Evolutionary conservation across 805 yeast species (phyloP), one percentile per base, ranked within the genome.

Genomic region (Saturnispora halmiae): DNA sequence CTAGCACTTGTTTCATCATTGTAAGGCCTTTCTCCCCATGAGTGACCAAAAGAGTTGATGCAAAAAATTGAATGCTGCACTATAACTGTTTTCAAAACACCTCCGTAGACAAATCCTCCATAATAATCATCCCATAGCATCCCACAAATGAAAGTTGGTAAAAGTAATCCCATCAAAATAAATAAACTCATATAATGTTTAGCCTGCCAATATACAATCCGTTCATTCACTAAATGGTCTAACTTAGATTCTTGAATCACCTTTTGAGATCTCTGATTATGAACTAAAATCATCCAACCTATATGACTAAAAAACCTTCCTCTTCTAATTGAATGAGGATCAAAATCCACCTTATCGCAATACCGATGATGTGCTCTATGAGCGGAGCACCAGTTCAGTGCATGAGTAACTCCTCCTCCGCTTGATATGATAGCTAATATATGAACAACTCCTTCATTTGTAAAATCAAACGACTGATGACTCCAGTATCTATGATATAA

Each of bases 321-420:
- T 44, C 82, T 71, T 54, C 88, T 74, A 29, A 82, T 79, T 53
- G 78, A 78, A 61, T 84, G 86, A 1, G 97, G 96, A 59, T 88
- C 97, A 52, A 73, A 71, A 45, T 84, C 94, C 0, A 94, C 81
- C 9, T 52, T 32, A 55, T 88, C 95, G 32, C 92, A 79, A 59
- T 73, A 83, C 44, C 90, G 75, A 61, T 88, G 96, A 63, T 88
- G 96, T 4, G 92, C 87, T 45, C 94, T 67, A 65, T 88, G 97
- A 34, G 83, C 69, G 13, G 79, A 68, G 18, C 83, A 79, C 94
- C 94, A 86, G 73, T 80, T 72, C 53, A 79, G 69, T 10, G 79
- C 75, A 3, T 84, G 71, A 4, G 94, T 94, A 40, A 85, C 64
- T 2, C 87, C 94, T 6, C 79, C 75, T 49, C 84, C 80, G 14